These are phyloP conservation scores for Candida chauliodis DNA, from an alignment of 805 yeast genomes.

Conservation along the genomic window DNA sequence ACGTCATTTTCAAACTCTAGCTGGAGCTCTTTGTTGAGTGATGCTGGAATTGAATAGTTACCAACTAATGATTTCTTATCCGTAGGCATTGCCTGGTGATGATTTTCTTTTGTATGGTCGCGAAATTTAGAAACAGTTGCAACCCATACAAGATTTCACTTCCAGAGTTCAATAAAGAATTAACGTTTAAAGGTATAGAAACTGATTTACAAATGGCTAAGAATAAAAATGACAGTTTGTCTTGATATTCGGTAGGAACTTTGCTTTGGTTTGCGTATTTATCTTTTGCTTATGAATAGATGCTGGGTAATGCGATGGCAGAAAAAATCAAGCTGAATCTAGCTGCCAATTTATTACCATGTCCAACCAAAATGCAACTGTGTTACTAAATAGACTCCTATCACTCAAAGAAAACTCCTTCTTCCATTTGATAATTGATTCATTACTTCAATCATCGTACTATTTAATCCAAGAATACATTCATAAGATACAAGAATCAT, in stretches of 20 bases:
- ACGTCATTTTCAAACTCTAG: constrained; percentile 16
- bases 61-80: constrained; percentile 22
- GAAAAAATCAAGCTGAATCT: too few species aligned
- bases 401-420: constrained; percentile 73
- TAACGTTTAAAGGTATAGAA: too few species aligned
- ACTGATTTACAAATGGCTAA: too few species aligned
- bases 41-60: constrained; percentile 27
- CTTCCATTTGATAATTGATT: constrained; percentile 65
- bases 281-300: too few species aligned
- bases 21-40: constrained; percentile 23
- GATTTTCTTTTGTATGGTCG: neutral
- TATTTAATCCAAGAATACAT: constrained; percentile 57
- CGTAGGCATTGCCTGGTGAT: too few species aligned
- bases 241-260: neutral
- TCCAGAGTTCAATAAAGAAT: too few species aligned
- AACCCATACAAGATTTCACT: too few species aligned
- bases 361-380: constrained; percentile 36
- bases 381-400: constrained; percentile 64
- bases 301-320: neutral
- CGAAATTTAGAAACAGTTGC: neutral
- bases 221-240: too few species aligned
- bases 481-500: constrained; percentile 37
- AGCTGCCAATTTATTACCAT: constrained; percentile 12
- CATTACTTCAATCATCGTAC: constrained; percentile 63
- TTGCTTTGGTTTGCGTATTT: too few species aligned